A percentile compares a stretch with the other conserved stretches of the same genome.
Evolutionary conservation across 2,329 filamentous ascomycete genomes (phyloP).

Genomic region (Xylariaceae sp.): DNA sequence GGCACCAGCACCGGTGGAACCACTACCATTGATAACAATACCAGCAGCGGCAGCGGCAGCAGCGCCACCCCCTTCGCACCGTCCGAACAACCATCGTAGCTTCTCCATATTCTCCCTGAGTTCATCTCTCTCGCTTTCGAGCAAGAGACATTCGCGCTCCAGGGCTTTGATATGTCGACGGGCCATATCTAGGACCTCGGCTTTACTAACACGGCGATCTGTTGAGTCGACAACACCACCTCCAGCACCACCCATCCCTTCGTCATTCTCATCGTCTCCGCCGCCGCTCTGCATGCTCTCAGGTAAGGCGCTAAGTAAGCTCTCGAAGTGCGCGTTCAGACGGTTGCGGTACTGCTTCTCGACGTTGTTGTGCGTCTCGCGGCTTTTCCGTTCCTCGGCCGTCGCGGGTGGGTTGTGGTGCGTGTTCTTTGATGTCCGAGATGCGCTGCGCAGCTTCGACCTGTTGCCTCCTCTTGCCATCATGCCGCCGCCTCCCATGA

Average conservation of each 20-base stretch:
- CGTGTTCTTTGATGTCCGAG: slow-evolving; percentile 33
- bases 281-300: slow-evolving; percentile 32
- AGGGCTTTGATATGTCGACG: slow-evolving; percentile 39
- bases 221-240: too few species aligned
- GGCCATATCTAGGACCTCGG: slow-evolving; percentile 44
- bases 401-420: slow-evolving; percentile 33
- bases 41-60: slow-evolving; percentile 8
- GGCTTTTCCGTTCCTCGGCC: slow-evolving; percentile 31
- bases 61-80: slow-evolving; percentile 22
- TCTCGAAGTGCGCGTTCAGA: slow-evolving; percentile 44
- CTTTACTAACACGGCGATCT: slow-evolving; percentile 38
- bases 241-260: too few species aligned
- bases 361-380: slow-evolving; percentile 42
- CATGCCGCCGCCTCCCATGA: too few species aligned
- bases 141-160: slow-evolving; percentile 34
- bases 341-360: slow-evolving; percentile 48
- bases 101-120: slow-evolving; percentile 27
- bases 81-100: slow-evolving; percentile 29
- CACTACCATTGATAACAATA: too few species aligned
- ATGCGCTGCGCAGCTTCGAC: slow-evolving; percentile 31
- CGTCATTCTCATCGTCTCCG: slow-evolving; percentile 22
- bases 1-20: too few species aligned
- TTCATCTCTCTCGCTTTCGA: slow-evolving; percentile 37
- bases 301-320: slow-evolving; percentile 39
- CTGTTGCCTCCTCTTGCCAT: too few species aligned